These are phyloP conservation scores for Chytridium lagenaria DNA, from an alignment of 371 early-diverging fungal species.

Conservation along the genomic window DNA sequence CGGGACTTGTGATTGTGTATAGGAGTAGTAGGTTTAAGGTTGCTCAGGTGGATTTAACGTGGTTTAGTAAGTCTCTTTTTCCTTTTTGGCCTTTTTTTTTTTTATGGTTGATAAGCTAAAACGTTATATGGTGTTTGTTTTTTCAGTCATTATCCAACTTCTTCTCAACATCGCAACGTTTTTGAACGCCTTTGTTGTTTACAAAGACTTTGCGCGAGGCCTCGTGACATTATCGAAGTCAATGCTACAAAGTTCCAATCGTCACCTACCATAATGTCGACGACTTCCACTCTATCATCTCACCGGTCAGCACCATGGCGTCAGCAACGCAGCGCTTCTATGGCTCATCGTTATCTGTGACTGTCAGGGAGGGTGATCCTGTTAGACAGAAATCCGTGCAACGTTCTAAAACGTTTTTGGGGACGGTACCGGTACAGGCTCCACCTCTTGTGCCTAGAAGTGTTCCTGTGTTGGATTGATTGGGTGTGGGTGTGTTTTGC, in stretches of 20 bases:
- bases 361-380: neutral
- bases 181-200: constrained; percentile 48
- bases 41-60: constrained; percentile 24
- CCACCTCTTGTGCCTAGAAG: neutral
- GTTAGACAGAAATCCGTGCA: neutral
- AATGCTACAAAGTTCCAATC: neutral
- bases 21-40: neutral
- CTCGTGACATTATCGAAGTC: constrained; percentile 30
- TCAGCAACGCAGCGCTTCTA: no score
- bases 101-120: constrained; percentile 49
- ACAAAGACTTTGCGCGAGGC: constrained; percentile 57
- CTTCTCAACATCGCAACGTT: constrained; percentile 52
- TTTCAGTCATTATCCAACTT: constrained; percentile 56
- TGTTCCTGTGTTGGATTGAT: constrained; percentile 13
- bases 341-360: no score
- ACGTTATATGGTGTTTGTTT: constrained; percentile 54
- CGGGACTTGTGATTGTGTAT: constrained; percentile 41
- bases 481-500: neutral
- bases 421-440: neutral
- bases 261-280: neutral
- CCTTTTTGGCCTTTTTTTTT: constrained; percentile 8
- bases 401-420: neutral
- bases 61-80: constrained; percentile 27
- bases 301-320: no score
- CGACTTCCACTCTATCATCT: neutral